Evolutionary conservation across 169 alveolate species (phyloP).

Genomic region (Theileria sp.): DNA sequence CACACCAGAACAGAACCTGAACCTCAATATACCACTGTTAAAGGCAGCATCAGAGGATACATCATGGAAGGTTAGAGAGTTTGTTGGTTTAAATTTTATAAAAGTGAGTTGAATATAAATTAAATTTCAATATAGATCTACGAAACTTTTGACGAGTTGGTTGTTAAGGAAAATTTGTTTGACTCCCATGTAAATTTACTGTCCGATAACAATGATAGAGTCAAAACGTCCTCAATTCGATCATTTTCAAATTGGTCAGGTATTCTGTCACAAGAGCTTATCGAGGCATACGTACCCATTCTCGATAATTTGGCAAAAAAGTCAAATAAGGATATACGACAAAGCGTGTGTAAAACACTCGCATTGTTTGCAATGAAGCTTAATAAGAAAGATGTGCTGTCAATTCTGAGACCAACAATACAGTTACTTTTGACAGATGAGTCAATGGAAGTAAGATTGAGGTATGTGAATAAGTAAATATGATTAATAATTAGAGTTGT

Average conservation of each 20-base stretch:
- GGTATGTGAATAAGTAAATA: conserved; percentile 28
- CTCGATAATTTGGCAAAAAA: conserved; percentile 29
- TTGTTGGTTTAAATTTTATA: conserved; percentile 23
- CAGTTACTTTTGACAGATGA: conserved; percentile 29
- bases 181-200: conserved; percentile 41
- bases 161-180: conserved; percentile 24
- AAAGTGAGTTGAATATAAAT: background rate
- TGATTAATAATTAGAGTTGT: conserved; percentile 16
- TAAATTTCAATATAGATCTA: conserved; percentile 15
- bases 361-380: conserved; percentile 49
- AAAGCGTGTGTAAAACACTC: conserved; percentile 28
- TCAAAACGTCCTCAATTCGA: conserved; percentile 31
- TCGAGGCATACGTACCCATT: conserved; percentile 37
- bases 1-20: conserved; percentile 55
- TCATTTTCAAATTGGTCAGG: conserved; percentile 51
- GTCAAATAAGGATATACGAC: conserved; percentile 23
- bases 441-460: conserved; percentile 42
- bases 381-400: conserved; percentile 12
- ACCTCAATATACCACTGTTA: conserved; percentile 52
- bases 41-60: conserved; percentile 54
- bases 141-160: conserved; percentile 48
- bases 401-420: conserved; percentile 20
- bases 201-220: conserved; percentile 43
- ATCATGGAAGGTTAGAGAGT: conserved; percentile 64
- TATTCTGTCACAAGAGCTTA: conserved; percentile 24